Base-by-base conservation (phyloP, 1,284 basidiomycete species). In the Testicularia cyperi region DNA sequence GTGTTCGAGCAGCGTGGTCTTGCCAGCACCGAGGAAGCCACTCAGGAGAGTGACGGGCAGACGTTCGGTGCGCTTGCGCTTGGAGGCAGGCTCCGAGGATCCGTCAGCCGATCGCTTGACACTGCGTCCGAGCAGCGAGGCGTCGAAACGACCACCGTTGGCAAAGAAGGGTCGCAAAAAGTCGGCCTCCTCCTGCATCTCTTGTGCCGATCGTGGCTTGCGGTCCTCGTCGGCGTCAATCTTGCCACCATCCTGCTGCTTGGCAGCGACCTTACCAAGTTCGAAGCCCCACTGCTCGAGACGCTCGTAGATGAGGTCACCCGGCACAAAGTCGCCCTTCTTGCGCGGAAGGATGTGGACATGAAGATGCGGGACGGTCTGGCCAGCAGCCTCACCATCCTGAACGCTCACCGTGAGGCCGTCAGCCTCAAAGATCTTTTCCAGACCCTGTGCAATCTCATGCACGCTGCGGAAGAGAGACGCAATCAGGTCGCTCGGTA, bases 21-120 rank as follows among this genome's bases (percentile, higher is more conserved):
- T 81, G n/a, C 80, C 80, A 3, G 72, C 67, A 0, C 80, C 80
- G 20, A 80, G 60, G 68, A 81, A 80, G 5, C 80, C 80, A 21
- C 70, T 75, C 5, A 80, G 65, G 7, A 81, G 74, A 6, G 80
- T 81, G 16, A 81, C 80, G 5, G 80, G 80, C 2, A 81, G 72
- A 22, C 57, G 52, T 5, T 51, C 51, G 2, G 36, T 25, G 18
- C 65, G 51, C 16, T 44, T 33, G 6, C 48, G 55, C 28, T 58
- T 58, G 21, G 45, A 34, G 21, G 24, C 21, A 1, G 24, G 36
- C 1, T 43, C 28, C 6, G 25, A 20, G 12, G 27, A 10, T 5
- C 36, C 35, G n/a, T 39, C 38, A 2, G 47, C 34, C 18, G 30
- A 36, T 16, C 54, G 47, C 44, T 57, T 57, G 31, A 19, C 33